Conservation (phyloP, 75 land plant species). For the Sequoiadendron giganteum region DNA sequence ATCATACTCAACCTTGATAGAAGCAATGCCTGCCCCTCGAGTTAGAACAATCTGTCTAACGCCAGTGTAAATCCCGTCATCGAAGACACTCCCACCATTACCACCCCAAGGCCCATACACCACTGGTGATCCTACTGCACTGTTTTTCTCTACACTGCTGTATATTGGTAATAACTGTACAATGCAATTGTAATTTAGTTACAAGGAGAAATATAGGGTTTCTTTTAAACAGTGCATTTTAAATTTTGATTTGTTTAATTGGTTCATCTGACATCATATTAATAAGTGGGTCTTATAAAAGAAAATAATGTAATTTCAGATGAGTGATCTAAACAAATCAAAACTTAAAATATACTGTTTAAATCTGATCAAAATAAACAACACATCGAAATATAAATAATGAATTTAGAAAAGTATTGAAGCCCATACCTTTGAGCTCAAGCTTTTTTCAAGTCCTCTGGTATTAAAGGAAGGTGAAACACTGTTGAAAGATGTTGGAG, state of each 20-base stretch:
- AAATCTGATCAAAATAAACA: neutral
- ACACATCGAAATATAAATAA: neutral
- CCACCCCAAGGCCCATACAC: slow-evolving; percentile 62
- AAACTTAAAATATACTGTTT: too few species aligned
- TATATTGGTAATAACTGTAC: neutral
- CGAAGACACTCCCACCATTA: slow-evolving; percentile 40
- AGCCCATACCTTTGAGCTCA: slow-evolving; percentile 5
- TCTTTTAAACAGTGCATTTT: too few species aligned
- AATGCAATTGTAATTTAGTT: neutral
- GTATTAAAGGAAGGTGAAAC: slow-evolving; percentile 3
- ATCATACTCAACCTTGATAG: slow-evolving; percentile 44
- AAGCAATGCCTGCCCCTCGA: slow-evolving; percentile 38
- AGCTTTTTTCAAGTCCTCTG: slow-evolving; percentile 1
- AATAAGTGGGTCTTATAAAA: too few species aligned
- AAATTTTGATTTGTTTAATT: too few species aligned
- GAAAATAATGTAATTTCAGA: too few species aligned
- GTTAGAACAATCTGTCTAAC: slow-evolving; percentile 43
- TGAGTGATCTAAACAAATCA: too few species aligned
- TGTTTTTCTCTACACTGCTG: neutral
- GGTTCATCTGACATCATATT: too few species aligned
- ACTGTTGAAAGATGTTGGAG: neutral
- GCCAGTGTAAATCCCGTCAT: slow-evolving; percentile 54
- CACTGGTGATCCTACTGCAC: slow-evolving; percentile 12
- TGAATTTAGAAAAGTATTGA: neutral
- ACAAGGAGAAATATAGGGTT: neutral